Base-by-base conservation (phyloP, 768 basidiomycete genomes). In the Suillus subalutaceus region DNA sequence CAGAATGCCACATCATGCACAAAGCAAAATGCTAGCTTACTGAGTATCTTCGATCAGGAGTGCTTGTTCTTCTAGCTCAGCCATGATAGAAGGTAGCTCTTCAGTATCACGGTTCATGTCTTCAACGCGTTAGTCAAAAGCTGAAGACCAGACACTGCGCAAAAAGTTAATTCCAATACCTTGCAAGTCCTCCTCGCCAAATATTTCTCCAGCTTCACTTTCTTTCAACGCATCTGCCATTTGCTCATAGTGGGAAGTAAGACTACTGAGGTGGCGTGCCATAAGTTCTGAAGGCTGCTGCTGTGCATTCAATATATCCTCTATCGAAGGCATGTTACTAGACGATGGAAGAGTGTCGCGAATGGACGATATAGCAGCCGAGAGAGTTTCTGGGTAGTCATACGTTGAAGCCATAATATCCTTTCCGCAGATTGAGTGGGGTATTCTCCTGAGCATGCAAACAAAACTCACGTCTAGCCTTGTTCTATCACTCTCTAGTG, bases 21-120 rank as follows among this genome's bases (percentile, higher is more conserved):
- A 48, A 20, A 44, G n/a, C 62, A 57, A 26, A 50, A 43, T 20
- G 62, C 18, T 62, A 15, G 53, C 41, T 70, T 74, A 93, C 92
- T 88, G 82, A 55, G 84, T 79, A 7, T 74, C 75, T 56, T 88
- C 81, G 63, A 93, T 87, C 7, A 80, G 74, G n/a, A 70, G 69
- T 13, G 85, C 80, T 66, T 83, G 81, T 44, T 85, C 85, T 69
- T 93, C 89, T 48, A 94, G 74, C 68, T 94, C 93, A 3, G 79
- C 73, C 78, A 95, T 86, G 62, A 95, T 92, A 5, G 83, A 79
- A 4, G 90, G 90, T 7, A 95, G 80, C 72, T 93, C 92, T 12
- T 90, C 85, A 1, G 90, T 91, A 73, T 95, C 93, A 48, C 91
- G 83, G 69, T 89, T 86, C 89, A 95, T 93, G 37, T 87, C 93